These are phyloP conservation scores for Danielozyma ontarioensis DNA, from an alignment of 805 yeast species.

Conservation along the genomic window DNA sequence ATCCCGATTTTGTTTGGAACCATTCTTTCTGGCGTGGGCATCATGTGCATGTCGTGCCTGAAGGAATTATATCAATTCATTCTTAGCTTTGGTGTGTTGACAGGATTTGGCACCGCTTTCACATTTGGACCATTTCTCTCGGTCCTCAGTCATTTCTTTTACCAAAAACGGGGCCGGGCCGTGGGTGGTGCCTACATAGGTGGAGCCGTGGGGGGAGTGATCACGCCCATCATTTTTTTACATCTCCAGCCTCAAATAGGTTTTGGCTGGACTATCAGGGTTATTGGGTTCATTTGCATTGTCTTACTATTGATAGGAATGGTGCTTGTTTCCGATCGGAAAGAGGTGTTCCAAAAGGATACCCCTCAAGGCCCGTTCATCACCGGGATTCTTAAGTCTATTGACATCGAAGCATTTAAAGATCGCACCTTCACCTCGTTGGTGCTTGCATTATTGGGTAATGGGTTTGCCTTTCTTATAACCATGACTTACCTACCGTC, in stretches of 20 bases:
- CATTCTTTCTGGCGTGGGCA: slow-evolving; percentile 13
- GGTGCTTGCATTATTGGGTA: slow-evolving; percentile 21
- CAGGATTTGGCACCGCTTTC: slow-evolving; percentile 20
- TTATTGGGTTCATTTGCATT: slow-evolving; percentile 17
- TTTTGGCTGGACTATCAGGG: slow-evolving; percentile 25
- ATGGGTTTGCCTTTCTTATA: slow-evolving; percentile 25
- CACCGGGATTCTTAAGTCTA: slow-evolving; percentile 14
- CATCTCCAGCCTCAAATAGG: slow-evolving; percentile 22
- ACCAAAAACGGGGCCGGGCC: slow-evolving; percentile 18
- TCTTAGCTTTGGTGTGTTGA: slow-evolving; percentile 17
- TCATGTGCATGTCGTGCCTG: slow-evolving; percentile 16
- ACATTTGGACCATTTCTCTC: slow-evolving; percentile 20
- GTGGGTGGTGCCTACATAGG: slow-evolving; percentile 25
- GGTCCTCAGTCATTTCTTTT: slow-evolving; percentile 23
- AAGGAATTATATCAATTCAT: slow-evolving; percentile 19
- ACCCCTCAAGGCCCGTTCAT: slow-evolving; percentile 3
- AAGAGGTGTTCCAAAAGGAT: slow-evolving; percentile 5
- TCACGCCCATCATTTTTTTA: slow-evolving; percentile 23
- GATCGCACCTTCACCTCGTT: slow-evolving; percentile 15
- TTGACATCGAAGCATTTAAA: slow-evolving; percentile 21
- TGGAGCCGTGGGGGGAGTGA: slow-evolving; percentile 28
- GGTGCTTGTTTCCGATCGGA: slow-evolving; percentile 15
- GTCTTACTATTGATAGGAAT: slow-evolving; percentile 10
- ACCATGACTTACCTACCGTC: slow-evolving; percentile 19
- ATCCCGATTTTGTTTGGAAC: slow-evolving; percentile 17